Evolutionary conservation across 2,329 filamentous ascomycete genomes (phyloP).

Genomic region (Epichloe sibirici): DNA sequence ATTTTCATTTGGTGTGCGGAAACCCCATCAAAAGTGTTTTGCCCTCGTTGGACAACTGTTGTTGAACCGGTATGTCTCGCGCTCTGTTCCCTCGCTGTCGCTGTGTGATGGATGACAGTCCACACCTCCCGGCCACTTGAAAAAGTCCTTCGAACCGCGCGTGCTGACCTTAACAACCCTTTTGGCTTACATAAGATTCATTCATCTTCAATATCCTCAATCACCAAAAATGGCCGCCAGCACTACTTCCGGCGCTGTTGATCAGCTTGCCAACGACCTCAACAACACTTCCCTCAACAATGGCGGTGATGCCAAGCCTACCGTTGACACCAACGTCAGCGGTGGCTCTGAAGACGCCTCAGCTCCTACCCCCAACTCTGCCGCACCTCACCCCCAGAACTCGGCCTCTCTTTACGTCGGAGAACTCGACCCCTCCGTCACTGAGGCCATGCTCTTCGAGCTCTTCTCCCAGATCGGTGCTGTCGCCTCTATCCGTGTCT

Average conservation of each 20-base stretch:
- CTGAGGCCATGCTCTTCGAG: conserved; percentile 99
- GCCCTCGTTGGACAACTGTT: not conserved
- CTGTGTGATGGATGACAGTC: conserved; percentile 3
- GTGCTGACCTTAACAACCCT: conserved; percentile 1
- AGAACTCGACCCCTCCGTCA: conserved; percentile 94
- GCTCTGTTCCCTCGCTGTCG: not conserved
- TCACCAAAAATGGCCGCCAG: conserved; percentile 46
- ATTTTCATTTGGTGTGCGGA: conserved; percentile 2
- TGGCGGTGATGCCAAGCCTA: conserved; percentile 52
- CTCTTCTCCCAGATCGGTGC: conserved; percentile 99
- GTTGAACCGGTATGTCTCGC: conserved; percentile 4
- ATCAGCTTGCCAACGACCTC: conserved; percentile 71
- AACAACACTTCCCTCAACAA: conserved; percentile 59
- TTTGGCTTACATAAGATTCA: not conserved
- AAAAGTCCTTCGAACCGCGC: not conserved
- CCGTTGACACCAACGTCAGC: conserved; percentile 62
- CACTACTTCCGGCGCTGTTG: conserved; percentile 50
- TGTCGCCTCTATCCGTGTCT: conserved; percentile 98
- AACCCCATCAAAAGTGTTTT: not conserved
- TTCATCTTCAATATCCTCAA: conserved; percentile 7
- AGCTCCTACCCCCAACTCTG: conserved; percentile 59
- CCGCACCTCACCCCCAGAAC: conserved; percentile 70
- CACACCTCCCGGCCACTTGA: not conserved
- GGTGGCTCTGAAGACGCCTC: conserved; percentile 45
- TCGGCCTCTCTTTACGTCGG: conserved; percentile 98